phyloP scores from a whole-genome alignment of 164 flowering plant genomes.

The Kalanchoe fedtschenkoi region DNA sequence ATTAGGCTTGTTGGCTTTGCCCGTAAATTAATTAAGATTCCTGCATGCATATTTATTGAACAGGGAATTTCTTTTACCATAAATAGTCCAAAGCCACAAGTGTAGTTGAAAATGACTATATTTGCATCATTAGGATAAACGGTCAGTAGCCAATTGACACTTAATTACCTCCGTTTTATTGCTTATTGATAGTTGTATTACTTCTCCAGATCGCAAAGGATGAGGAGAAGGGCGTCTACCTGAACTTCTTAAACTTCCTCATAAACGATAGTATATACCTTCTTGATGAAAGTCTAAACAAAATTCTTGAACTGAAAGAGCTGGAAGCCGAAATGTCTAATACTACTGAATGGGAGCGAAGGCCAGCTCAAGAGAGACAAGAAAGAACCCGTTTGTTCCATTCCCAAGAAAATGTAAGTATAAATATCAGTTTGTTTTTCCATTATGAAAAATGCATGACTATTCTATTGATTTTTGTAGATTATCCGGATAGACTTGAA shows the following conservation, averaged over 20 bases:
- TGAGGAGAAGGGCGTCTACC: slow-evolving; percentile 95
- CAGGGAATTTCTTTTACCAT: too few relatives aligned
- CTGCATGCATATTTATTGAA: not conserved
- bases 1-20: not conserved
- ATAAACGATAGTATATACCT: slow-evolving; percentile 95
- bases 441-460: not conserved
- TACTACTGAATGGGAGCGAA: slow-evolving; percentile 78
- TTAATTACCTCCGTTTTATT: not conserved
- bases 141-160: not conserved
- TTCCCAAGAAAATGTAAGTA: slow-evolving; percentile 85
- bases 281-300: slow-evolving; percentile 96
- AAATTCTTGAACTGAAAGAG: slow-evolving; percentile 87
- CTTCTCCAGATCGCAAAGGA: slow-evolving; percentile 77
- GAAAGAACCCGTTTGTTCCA: slow-evolving; percentile 88
- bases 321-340: slow-evolving; percentile 95
- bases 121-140: not conserved
- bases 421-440: not conserved
- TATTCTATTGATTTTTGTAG: slow-evolving; percentile 24
- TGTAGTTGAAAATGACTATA: not conserved
- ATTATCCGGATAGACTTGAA: slow-evolving; percentile 94
- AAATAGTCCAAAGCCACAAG: too few relatives aligned
- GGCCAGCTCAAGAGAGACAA: slow-evolving; percentile 96
- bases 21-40: not conserved
- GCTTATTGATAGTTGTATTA: not conserved
- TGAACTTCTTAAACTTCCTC: slow-evolving; percentile 91